Conservation (phyloP, 78 protist genomes). For the Mastigamoeba balamuthi region DNA sequence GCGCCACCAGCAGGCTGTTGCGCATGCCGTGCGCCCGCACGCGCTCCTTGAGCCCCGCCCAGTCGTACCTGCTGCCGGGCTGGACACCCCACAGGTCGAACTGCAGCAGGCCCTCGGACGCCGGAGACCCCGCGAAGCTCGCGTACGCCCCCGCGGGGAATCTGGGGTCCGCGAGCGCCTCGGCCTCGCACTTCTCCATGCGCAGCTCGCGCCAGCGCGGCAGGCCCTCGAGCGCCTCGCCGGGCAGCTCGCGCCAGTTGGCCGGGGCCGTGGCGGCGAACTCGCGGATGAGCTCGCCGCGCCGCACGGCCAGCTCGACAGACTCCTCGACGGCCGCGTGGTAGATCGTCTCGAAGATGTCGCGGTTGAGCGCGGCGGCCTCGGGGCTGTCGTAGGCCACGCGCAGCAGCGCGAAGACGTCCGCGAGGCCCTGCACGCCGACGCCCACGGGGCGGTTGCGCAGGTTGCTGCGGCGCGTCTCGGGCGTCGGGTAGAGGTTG, state of each 20-base stretch:
- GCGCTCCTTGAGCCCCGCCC: conserved; percentile 40
- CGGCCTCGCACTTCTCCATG: conserved; percentile 19
- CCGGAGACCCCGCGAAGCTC: conserved; percentile 81
- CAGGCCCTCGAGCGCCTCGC: too few relatives aligned
- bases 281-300: too few relatives aligned
- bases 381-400: conserved; percentile 82
- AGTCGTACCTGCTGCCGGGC: conserved; percentile 61
- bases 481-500: conserved; percentile 94
- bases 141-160: conserved; percentile 78
- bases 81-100: conserved; percentile 91
- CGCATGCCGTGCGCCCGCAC: conserved; percentile 73
- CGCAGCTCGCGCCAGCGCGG: too few relatives aligned
- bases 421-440: conserved; percentile 96
- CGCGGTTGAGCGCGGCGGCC: conserved; percentile 80
- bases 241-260: too few relatives aligned
- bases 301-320: conserved; percentile 26
- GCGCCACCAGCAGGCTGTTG: conserved; percentile 93
- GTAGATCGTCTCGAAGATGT: conserved; percentile 96
- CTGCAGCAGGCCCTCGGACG: conserved; percentile 79
- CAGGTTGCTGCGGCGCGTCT: conserved; percentile 78
- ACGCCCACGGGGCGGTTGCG: conserved; percentile 95
- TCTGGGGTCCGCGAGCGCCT: too few relatives aligned
- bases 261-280: too few relatives aligned
- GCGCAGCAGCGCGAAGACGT: conserved; percentile 77
- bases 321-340: conserved; percentile 61